Percentiles rank a stretch among this genome's conserved stretches.
phyloP scores from a whole-genome alignment of 2,329 filamentous ascomycete genomes.

The Stachybotrys echinatus region DNA sequence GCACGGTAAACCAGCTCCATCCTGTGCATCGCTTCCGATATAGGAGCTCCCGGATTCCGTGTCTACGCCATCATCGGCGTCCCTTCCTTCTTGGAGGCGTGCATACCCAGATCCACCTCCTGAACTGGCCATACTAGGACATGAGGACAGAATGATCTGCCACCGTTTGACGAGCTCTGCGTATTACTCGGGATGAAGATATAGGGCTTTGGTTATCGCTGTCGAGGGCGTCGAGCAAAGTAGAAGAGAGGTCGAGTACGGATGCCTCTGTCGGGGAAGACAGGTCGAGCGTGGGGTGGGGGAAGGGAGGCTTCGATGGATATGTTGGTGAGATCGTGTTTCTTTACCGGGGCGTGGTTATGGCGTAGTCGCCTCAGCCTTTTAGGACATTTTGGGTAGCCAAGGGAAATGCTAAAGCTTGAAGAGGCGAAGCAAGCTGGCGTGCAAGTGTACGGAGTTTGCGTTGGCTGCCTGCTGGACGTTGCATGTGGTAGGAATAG shows the following conservation, averaged over 20 bases:
- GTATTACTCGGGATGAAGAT: too few relatives aligned
- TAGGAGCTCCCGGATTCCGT: conserved; percentile 32
- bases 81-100: conserved; percentile 1
- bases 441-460: not conserved
- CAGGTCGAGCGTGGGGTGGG: not conserved
- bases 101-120: conserved; percentile 16
- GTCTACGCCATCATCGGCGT: conserved; percentile 12
- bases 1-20: conserved; percentile 18
- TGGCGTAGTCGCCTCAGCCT: not conserved
- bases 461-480: not conserved
- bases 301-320: not conserved
- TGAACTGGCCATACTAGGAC: conserved; percentile 26
- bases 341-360: not conserved
- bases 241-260: not conserved
- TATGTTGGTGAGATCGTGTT: too few relatives aligned
- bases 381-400: not conserved
- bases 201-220: too few relatives aligned
- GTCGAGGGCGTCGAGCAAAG: not conserved
- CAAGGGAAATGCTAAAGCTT: not conserved
- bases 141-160: conserved; percentile 9
- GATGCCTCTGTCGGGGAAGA: not conserved
- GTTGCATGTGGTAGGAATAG: not conserved
- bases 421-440: not conserved
- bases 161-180: too few relatives aligned
- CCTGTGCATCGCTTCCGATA: conserved; percentile 25